phyloP scores from a whole-genome alignment of 768 basidiomycete genomes.

The Pleurotus ostreatus region DNA sequence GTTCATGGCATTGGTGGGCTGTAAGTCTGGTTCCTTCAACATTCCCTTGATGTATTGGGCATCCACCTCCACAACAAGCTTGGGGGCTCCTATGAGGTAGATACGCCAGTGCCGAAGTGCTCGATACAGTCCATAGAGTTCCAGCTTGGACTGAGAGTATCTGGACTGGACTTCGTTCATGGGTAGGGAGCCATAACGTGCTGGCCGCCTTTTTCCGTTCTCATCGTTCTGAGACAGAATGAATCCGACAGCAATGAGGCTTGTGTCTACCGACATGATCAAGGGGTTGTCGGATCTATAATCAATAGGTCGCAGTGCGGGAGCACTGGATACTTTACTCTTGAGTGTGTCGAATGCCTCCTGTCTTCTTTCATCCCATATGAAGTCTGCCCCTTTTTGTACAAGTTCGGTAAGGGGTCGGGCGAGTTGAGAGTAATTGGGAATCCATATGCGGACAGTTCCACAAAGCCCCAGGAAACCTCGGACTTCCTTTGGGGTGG shows the following conservation, averaged over 20 bases:
- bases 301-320: conserved; percentile 24
- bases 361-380: conserved; percentile 16
- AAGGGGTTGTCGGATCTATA: conserved; percentile 20
- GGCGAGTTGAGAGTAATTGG: conserved; percentile 11
- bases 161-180: conserved; percentile 20
- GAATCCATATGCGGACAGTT: conserved; percentile 19
- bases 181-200: conserved; percentile 25
- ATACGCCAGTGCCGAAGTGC: conserved; percentile 20
- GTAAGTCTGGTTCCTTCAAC: conserved; percentile 33
- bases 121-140: conserved; percentile 25
- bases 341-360: conserved; percentile 19
- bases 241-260: conserved; percentile 21
- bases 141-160: conserved; percentile 27
- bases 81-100: conserved; percentile 22
- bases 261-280: conserved; percentile 27
- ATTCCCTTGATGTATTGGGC: conserved; percentile 39
- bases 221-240: conserved; percentile 26
- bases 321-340: conserved; percentile 3
- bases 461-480: conserved; percentile 21
- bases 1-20: conserved; percentile 33
- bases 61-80: conserved; percentile 32
- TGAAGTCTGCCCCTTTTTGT: conserved; percentile 17
- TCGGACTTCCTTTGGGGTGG: conserved; percentile 15
- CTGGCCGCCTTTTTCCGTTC: conserved; percentile 14
- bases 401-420: conserved; percentile 16